Conservation (phyloP, 192 early-diverging fungal species). For the Coemansia sp. region DNA sequence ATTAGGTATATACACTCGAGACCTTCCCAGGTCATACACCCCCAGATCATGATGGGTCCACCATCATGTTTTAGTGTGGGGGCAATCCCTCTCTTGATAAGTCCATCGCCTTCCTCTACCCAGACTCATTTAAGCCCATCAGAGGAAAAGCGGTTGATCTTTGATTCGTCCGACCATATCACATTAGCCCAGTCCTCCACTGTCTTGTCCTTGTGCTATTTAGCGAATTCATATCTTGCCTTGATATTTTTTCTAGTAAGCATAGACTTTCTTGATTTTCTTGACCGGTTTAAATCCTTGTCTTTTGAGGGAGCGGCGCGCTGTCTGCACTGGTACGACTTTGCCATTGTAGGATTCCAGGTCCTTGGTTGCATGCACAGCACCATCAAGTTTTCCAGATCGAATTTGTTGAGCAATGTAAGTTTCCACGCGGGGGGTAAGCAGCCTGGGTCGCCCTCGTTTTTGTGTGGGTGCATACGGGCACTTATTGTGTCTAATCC, state of each 20-base stretch:
- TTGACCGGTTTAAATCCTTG: not conserved
- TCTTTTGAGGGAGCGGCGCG: not conserved
- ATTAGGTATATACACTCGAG: slow-evolving; percentile 8
- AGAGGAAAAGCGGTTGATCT: slow-evolving; percentile 33
- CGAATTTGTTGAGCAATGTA: not conserved
- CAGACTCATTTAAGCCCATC: slow-evolving; percentile 30
- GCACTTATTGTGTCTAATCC: not conserved
- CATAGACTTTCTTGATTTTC: not conserved
- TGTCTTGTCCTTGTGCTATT: slow-evolving; percentile 23
- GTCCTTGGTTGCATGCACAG: not conserved
- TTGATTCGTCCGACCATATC: slow-evolving; percentile 39
- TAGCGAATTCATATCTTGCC: slow-evolving; percentile 6
- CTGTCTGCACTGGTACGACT: not conserved
- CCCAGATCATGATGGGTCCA: slow-evolving; percentile 26
- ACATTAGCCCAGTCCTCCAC: slow-evolving; percentile 25
- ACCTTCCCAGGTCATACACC: slow-evolving; percentile 15
- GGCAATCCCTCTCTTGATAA: not conserved
- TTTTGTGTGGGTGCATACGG: not conserved
- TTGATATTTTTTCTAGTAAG: not conserved
- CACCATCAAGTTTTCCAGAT: not conserved
- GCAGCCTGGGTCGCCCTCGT: not conserved
- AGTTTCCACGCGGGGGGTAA: not conserved
- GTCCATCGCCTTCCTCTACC: not conserved
- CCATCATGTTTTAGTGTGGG: slow-evolving; percentile 37
- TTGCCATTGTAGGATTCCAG: not conserved